Evolutionary conservation across 768 basidiomycete genomes (phyloP).

Genomic region (Amyloporia xantha): DNA sequence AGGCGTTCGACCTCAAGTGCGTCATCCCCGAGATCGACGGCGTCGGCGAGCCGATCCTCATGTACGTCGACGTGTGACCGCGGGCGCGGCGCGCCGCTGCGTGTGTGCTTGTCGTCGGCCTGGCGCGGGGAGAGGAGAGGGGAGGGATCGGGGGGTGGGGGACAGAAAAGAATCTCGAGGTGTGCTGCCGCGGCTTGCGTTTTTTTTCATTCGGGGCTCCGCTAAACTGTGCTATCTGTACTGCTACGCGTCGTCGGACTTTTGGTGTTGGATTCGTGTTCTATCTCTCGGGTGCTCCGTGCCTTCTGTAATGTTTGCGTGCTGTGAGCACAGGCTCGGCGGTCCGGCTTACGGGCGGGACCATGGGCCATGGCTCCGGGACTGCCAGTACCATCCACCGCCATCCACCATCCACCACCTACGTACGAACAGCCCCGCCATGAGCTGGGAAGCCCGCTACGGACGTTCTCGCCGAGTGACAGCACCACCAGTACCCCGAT

Average conservation of each 20-base stretch:
- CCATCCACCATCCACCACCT: no score
- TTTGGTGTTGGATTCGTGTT: not conserved
- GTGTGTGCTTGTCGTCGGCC: not conserved
- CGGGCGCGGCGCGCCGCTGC: not conserved
- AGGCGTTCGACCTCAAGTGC: slow-evolving; percentile 98
- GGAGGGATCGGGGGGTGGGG: not conserved
- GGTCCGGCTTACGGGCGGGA: not conserved
- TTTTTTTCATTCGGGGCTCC: not conserved
- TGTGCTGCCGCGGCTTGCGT: not conserved
- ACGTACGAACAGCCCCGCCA: not conserved
- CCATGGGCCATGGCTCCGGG: not conserved
- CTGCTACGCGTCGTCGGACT: not conserved
- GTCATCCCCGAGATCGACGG: slow-evolving; percentile 97
- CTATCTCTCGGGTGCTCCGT: not conserved
- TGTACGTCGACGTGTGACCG: slow-evolving; percentile 78
- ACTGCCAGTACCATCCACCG: no score
- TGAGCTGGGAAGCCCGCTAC: not conserved
- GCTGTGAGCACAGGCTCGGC: not conserved
- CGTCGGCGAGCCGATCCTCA: slow-evolving; percentile 90
- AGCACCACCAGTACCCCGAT: no score
- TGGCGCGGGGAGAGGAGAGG: not conserved
- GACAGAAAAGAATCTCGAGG: not conserved
- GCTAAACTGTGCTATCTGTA: not conserved
- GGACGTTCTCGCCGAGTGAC: not conserved
- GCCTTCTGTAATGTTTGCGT: no score